phyloP scores from a whole-genome alignment of 805 yeast species.

The Wickerhamomyces queroliae region DNA sequence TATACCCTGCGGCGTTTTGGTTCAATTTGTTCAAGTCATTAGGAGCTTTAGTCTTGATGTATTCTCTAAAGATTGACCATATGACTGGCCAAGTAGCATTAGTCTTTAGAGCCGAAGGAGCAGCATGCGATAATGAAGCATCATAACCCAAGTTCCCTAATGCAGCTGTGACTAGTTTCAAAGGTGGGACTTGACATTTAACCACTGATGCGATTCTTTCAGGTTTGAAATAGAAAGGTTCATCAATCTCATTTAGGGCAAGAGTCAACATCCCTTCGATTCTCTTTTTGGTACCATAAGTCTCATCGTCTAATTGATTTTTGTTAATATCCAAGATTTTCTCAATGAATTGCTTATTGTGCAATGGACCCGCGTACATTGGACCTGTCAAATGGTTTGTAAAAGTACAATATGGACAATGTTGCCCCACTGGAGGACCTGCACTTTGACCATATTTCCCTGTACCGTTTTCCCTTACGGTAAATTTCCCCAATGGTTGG shows the following conservation, averaged over 20 bases:
- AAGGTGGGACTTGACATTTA: constrained; percentile 79
- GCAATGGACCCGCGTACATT: constrained; percentile 87
- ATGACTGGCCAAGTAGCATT: constrained; percentile 80
- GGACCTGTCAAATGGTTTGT: constrained; percentile 88
- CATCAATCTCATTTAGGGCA: constrained; percentile 65
- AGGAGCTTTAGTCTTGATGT: constrained; percentile 43
- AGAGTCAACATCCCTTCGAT: constrained; percentile 90
- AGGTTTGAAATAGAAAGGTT: constrained; percentile 82
- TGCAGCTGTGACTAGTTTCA: constrained; percentile 68
- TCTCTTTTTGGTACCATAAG: constrained; percentile 76
- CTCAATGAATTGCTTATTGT: constrained; percentile 60
- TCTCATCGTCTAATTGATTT: constrained; percentile 40
- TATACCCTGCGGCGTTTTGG: constrained; percentile 51
- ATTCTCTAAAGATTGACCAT: constrained; percentile 66
- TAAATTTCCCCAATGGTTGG: constrained; percentile 70
- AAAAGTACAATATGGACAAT: constrained; percentile 67
- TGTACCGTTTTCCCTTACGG: constrained; percentile 34
- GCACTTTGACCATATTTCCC: constrained; percentile 57
- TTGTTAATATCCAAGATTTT: constrained; percentile 52
- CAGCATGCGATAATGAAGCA: constrained; percentile 86
- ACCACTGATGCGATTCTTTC: constrained; percentile 69
- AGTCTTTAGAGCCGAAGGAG: constrained; percentile 81
- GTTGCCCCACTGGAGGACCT: constrained; percentile 53
- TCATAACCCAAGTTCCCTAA: constrained; percentile 77
- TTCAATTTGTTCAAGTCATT: constrained; percentile 26